phyloP scores from a whole-genome alignment of 2,329 filamentous ascomycete genomes.

The Cercospora sesami region DNA sequence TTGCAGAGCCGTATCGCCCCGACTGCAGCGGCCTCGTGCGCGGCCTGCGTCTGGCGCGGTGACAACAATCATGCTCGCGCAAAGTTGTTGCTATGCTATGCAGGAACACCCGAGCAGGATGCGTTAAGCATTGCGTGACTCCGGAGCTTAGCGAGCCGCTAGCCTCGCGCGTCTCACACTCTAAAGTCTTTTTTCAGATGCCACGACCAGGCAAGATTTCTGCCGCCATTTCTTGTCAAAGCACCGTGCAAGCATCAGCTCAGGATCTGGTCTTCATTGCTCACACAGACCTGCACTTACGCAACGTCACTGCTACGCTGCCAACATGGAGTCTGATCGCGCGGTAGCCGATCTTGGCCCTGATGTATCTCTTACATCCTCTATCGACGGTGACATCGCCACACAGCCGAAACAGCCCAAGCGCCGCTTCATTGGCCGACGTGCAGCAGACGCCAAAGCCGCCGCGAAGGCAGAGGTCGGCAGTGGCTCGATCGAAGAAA shows the following conservation, averaged over 20 bases:
- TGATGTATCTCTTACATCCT: conserved; percentile 48
- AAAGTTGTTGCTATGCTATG: background rate
- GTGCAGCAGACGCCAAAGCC: conserved; percentile 66
- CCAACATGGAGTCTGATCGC: conserved; percentile 74
- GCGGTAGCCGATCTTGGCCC: conserved; percentile 69
- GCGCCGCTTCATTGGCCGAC: conserved; percentile 86
- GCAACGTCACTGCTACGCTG: background rate
- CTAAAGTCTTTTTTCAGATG: background rate
- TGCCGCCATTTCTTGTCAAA: background rate
- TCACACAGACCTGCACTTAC: background rate
- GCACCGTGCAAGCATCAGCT: background rate
- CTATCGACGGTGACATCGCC: conserved; percentile 52
- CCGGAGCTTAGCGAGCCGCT: conserved; percentile 4
- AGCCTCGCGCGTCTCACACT: background rate
- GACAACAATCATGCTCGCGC: background rate
- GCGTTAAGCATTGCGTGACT: conserved; percentile 1
- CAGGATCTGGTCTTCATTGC: background rate
- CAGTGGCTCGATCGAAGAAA: conserved; percentile 53
- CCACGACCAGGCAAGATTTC: background rate
- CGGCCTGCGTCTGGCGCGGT: background rate
- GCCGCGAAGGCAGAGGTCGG: conserved; percentile 45
- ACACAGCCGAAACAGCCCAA: conserved; percentile 69
- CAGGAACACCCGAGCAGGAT: background rate
- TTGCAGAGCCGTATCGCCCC: background rate
- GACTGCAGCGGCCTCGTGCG: background rate